phyloP scores from a whole-genome alignment of 176 grass and related monocot genomes.

The Zea luxurians region DNA sequence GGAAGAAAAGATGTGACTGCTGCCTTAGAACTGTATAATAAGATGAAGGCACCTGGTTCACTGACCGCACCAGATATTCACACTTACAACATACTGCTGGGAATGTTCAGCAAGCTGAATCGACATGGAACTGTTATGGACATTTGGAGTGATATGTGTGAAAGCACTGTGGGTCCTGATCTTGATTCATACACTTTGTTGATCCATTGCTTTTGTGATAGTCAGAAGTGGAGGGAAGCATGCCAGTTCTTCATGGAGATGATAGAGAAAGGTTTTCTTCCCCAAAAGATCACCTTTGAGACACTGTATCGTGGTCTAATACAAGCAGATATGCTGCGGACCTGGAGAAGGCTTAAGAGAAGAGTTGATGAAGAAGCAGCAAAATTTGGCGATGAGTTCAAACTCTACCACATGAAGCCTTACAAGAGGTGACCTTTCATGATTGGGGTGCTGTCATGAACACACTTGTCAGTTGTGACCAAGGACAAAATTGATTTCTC shows the following conservation, averaged over 20 bases:
- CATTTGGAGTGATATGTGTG: slow-evolving; percentile 81
- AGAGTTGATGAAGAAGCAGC: slow-evolving; percentile 85
- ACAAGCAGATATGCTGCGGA: slow-evolving; percentile 85
- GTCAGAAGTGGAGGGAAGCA: slow-evolving; percentile 80
- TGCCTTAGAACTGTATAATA: slow-evolving; percentile 72
- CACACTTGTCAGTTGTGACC: neutral
- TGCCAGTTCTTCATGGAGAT: slow-evolving; percentile 99
- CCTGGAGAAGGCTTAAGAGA: slow-evolving; percentile 90
- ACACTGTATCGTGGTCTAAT: slow-evolving; percentile 83
- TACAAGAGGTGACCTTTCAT: slow-evolving; percentile 74
- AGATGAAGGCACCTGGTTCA: slow-evolving; percentile 68
- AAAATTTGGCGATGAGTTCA: slow-evolving; percentile 84
- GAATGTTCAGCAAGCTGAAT: slow-evolving; percentile 81
- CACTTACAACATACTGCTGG: slow-evolving; percentile 82
- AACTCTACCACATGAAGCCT: slow-evolving; percentile 71
- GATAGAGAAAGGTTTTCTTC: slow-evolving; percentile 98
- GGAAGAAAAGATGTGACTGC: slow-evolving; percentile 72
- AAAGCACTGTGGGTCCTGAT: slow-evolving; percentile 74
- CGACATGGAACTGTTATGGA: slow-evolving; percentile 46
- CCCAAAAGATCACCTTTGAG: slow-evolving; percentile 83
- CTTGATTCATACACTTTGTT: slow-evolving; percentile 89
- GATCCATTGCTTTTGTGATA: slow-evolving; percentile 72
- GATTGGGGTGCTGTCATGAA: neutral
- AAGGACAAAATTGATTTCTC: neutral
- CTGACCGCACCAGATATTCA: slow-evolving; percentile 64